Evolutionary conservation across 2,329 filamentous ascomycete species (phyloP), one percentile per base, ranked within the genome.

Genomic region (Akanthomyces uredinophilus): DNA sequence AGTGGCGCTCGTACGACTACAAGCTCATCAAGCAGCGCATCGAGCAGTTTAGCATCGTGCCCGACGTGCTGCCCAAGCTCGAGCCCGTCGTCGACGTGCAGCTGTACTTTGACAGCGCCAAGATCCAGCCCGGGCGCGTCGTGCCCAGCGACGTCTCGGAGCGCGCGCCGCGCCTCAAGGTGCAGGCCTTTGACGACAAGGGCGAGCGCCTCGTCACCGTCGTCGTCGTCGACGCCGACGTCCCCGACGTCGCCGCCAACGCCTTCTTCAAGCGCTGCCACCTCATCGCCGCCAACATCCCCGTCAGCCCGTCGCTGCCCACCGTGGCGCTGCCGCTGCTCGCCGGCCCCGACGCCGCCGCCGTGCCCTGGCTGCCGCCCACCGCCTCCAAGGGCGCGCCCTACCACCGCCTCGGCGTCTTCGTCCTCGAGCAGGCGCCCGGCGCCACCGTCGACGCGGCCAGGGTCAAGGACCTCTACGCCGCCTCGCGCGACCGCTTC

Each of bases 361-460:
- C 91, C 62, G 78, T 87, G 4, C 88, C 92, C 1, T 99, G 94
- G 91, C 79, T 93, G 27, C 89, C 94, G 1, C 89, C 95, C 1
- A 91, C 90, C 71, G 88, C 92, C 1, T 90, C 96, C 73, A 96
- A 95, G 79, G 95, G 95, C 62, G 85, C 89, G 2, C 91, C 91
- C 1, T 97, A 98, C 78, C 95, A 98, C 76, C 90, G 95, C 58
- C 81, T 98, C 60, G 88, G 88, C 53, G 78, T 98, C 64, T 89
- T 95, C 72, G 79, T 99, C 24, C 80, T 98, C 55, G 86, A 96
- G 78, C 95, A 99, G 75, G 79, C 83, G 57, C 78, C 86, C 60
- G 85, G 83, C 60, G 29, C 5, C 13, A 70, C 61, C 41, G 71
- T 92, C 66, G 85, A 92, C 69, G 75, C 83, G 29, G 78, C 77